Conservation (phyloP, 495 filamentous ascomycete genomes). For the Lasiosphaeria miniovina region DNA sequence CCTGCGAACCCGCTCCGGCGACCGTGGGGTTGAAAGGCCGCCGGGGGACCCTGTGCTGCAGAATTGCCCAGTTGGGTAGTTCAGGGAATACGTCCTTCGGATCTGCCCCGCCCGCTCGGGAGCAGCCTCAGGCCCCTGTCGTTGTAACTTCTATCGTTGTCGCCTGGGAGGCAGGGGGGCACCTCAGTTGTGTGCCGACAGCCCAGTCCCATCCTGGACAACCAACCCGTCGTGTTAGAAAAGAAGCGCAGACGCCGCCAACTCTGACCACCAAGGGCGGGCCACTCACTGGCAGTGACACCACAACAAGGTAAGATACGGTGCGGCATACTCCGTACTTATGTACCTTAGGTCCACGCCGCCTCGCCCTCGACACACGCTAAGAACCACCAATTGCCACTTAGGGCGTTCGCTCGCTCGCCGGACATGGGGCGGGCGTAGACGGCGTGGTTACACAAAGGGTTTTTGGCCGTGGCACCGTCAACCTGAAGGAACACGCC, state of each 20-base stretch:
- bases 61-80: too few relatives aligned
- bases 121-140: neutral
- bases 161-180: neutral
- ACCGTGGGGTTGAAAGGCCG: too few relatives aligned
- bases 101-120: neutral
- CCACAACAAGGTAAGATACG: neutral
- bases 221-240: neutral
- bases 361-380: too few relatives aligned
- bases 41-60: too few relatives aligned
- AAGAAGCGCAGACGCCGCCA: slow-evolving; percentile 14
- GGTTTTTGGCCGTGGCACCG: slow-evolving; percentile 11
- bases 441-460: slow-evolving; percentile 20
- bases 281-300: too few relatives aligned
- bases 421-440: slow-evolving; percentile 5
- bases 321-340: too few relatives aligned
- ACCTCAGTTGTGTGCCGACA: neutral
- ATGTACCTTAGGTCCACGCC: too few relatives aligned
- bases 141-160: neutral
- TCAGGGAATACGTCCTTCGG: too few relatives aligned
- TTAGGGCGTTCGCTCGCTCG: too few relatives aligned
- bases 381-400: too few relatives aligned
- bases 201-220: neutral
- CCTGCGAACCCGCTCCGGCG: neutral
- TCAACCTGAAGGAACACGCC: neutral
- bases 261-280: slow-evolving; percentile 3